These are phyloP conservation scores for Sphaerulina vaccinii DNA, from an alignment of 2,329 filamentous ascomycete genomes.

Conservation along the genomic window DNA sequence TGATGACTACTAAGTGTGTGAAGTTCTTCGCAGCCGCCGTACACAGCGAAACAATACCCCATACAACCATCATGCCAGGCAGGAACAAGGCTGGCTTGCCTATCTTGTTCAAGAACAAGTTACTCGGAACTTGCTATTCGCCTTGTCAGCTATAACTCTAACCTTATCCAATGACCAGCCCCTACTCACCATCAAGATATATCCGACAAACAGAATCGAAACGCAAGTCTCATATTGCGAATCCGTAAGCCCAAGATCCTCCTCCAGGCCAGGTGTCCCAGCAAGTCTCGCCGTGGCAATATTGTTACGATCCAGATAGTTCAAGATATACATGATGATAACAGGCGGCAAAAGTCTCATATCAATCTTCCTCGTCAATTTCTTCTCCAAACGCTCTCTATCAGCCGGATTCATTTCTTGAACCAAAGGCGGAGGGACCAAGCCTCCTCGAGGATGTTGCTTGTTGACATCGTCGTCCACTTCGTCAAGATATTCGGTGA, in stretches of 20 bases:
- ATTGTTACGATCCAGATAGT: slow-evolving; percentile 58
- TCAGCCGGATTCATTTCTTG: slow-evolving; percentile 21
- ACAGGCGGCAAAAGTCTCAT: slow-evolving; percentile 65
- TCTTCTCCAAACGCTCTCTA: slow-evolving; percentile 45
- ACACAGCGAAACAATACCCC: slow-evolving; percentile 37
- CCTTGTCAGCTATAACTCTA: background rate
- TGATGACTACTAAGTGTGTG: slow-evolving; percentile 38
- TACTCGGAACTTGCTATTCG: slow-evolving; percentile 37
- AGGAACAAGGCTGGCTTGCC: slow-evolving; percentile 37
- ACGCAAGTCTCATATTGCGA: slow-evolving; percentile 48
- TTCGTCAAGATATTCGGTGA: slow-evolving; percentile 24
- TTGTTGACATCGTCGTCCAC: slow-evolving; percentile 18
- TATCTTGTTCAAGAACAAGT: slow-evolving; percentile 40
- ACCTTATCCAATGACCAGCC: background rate
- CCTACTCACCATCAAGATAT: background rate
- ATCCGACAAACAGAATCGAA: slow-evolving; percentile 45
- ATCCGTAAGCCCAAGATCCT: slow-evolving; percentile 46
- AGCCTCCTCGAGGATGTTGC: slow-evolving; percentile 2
- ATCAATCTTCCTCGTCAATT: slow-evolving; percentile 69
- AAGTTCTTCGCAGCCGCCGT: slow-evolving; percentile 40
- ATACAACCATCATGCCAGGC: slow-evolving; percentile 36
- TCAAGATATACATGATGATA: slow-evolving; percentile 74
- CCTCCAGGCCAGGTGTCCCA: slow-evolving; percentile 43
- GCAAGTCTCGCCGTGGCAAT: slow-evolving; percentile 33
- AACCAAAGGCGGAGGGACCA: slow-evolving; percentile 22